A percentile compares a stretch with the other conserved stretches of the same genome.
phyloP scores from a whole-genome alignment of 768 basidiomycete species.

The Auricularia heimuer region DNA sequence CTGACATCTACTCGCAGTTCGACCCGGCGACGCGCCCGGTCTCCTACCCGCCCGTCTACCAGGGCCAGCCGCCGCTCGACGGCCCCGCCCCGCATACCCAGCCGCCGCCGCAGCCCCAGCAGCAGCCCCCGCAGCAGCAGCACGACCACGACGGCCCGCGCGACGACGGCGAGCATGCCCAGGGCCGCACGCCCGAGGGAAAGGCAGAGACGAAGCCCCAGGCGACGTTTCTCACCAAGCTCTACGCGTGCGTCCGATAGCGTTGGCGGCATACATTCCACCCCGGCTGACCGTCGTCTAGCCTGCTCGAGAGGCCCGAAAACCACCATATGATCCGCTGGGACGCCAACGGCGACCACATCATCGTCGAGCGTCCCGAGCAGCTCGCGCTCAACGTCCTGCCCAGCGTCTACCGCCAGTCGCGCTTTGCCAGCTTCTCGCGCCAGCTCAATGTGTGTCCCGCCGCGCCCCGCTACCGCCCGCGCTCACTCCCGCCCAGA shows the following conservation, averaged over 20 bases:
- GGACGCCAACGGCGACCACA: constrained; percentile 88
- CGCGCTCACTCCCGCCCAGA: constrained; percentile 35
- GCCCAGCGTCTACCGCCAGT: constrained; percentile 91
- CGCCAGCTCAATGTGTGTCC: constrained; percentile 86
- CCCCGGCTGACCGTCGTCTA: constrained; percentile 20
- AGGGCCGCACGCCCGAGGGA: constrained; percentile 23
- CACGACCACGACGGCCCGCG: constrained; percentile 35
- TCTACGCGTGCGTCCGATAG: constrained; percentile 67
- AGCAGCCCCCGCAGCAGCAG: constrained; percentile 9
- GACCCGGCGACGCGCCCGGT: not conserved
- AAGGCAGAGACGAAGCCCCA: constrained; percentile 76
- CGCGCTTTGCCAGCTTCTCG: constrained; percentile 93
- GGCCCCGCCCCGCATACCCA: not conserved
- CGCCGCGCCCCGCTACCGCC: constrained; percentile 13
- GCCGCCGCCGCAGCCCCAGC: not conserved
- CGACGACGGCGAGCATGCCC: constrained; percentile 21
- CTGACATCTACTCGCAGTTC: constrained; percentile 1
- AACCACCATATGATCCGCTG: constrained; percentile 97
- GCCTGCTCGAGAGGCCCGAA: constrained; percentile 81
- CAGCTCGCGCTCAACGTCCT: constrained; percentile 91
- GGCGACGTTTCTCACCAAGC: constrained; percentile 93
- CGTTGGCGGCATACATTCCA: constrained; percentile 12
- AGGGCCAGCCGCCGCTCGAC: not conserved
- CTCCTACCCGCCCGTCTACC: not conserved
- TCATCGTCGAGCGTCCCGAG: constrained; percentile 90